Percentiles rank a stretch among this genome's conserved stretches.
phyloP scores from a whole-genome alignment of 176 grass and related monocot genomes.

The Oryza meridionalis region DNA sequence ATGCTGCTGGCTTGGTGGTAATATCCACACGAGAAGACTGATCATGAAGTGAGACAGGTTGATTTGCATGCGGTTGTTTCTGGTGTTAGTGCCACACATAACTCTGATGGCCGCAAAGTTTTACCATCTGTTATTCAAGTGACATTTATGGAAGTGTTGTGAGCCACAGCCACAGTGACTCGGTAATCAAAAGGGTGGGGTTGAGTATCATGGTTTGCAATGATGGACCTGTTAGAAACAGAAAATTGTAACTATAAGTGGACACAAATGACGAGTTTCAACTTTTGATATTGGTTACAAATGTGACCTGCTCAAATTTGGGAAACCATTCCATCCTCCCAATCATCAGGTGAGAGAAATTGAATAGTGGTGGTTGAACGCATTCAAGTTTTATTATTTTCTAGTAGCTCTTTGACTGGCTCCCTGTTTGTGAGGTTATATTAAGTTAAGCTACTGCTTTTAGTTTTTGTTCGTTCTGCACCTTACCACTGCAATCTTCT shows the following conservation, averaged over 20 bases:
- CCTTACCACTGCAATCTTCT: slow-evolving; percentile 38
- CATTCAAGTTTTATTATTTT: slow-evolving; percentile 40
- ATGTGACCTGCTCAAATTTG: slow-evolving; percentile 35
- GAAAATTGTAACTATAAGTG: slow-evolving; percentile 34
- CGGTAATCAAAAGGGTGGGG: slow-evolving; percentile 29
- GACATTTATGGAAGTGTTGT: slow-evolving; percentile 28
- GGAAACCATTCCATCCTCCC: slow-evolving; percentile 38
- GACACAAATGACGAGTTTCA: slow-evolving; percentile 29
- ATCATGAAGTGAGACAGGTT: too few species aligned
- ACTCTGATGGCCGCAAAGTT: slow-evolving; percentile 15
- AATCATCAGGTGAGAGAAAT: slow-evolving; percentile 49
- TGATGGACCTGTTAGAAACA: not conserved
- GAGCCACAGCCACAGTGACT: slow-evolving; percentile 12
- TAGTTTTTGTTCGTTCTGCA: slow-evolving; percentile 37
- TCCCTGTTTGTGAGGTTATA: slow-evolving; percentile 30
- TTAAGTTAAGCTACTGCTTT: slow-evolving; percentile 26
- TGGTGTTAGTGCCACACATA: slow-evolving; percentile 12
- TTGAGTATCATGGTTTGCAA: slow-evolving; percentile 20
- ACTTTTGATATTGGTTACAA: slow-evolving; percentile 50
- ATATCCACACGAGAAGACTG: too few species aligned
- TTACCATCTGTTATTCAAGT: slow-evolving; percentile 8
- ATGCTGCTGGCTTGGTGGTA: too few species aligned
- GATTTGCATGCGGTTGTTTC: not conserved
- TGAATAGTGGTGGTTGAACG: not conserved
- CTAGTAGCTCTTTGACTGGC: slow-evolving; percentile 45